phyloP scores from a whole-genome alignment of 345 rosid species.

The Acer campestre region DNA sequence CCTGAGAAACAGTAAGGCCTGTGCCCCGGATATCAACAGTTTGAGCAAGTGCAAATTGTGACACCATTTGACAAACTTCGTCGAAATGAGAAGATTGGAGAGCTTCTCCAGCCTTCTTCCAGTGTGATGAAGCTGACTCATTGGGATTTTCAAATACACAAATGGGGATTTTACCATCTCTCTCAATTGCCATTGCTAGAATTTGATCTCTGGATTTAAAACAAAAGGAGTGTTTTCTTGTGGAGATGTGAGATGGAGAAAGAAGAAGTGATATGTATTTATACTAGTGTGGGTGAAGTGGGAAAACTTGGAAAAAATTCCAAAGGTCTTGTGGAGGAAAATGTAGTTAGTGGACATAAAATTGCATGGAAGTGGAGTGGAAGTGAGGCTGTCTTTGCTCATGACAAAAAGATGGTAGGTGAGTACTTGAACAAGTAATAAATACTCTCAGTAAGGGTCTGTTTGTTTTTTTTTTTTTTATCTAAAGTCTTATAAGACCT shows the following conservation, averaged over 20 bases:
- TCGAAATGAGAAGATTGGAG: slow-evolving; percentile 33
- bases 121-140: slow-evolving; percentile 23
- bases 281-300: slow-evolving; percentile 11
- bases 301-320: slow-evolving; percentile 1
- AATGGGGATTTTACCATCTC: neutral
- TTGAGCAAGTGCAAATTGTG: slow-evolving; percentile 30
- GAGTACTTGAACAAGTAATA: neutral
- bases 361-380: slow-evolving; percentile 15
- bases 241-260: slow-evolving; percentile 18
- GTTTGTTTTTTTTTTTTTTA: too few relatives aligned
- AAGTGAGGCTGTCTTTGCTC: neutral
- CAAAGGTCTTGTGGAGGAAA: neutral
- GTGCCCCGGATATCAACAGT: slow-evolving; percentile 41
- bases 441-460: too few relatives aligned
- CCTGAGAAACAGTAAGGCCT: slow-evolving; percentile 44
- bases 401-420: neutral
- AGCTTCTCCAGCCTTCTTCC: slow-evolving; percentile 43
- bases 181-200: slow-evolving; percentile 7
- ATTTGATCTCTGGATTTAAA: neutral
- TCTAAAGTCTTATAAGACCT: too few relatives aligned
- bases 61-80: slow-evolving; percentile 37
- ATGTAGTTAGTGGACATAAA: neutral
- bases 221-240: neutral
- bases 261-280: neutral
- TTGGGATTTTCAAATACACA: slow-evolving; percentile 1